phyloP scores from a whole-genome alignment of 768 basidiomycete species.

The Leccinum subgranulosum region DNA sequence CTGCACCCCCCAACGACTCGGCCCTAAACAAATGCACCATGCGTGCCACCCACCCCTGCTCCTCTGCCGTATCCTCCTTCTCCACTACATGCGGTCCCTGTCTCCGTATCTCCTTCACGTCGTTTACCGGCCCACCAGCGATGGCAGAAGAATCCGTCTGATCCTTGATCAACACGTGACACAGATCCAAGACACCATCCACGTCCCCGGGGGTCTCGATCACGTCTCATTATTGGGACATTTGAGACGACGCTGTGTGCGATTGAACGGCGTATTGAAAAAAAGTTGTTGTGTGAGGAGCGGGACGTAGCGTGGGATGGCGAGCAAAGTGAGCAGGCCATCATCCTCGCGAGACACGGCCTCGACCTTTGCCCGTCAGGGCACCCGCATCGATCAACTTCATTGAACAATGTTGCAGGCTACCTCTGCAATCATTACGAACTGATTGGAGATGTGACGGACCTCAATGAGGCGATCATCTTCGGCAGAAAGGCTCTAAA shows the following conservation, averaged over 20 bases:
- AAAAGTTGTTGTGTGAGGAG: conserved; percentile 88
- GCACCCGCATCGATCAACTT: too few relatives aligned
- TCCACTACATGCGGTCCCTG: conserved; percentile 25
- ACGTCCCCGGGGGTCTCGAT: conserved; percentile 95
- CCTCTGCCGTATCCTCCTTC: conserved; percentile 91
- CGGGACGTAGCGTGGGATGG: conserved; percentile 85
- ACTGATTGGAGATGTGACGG: too few relatives aligned
- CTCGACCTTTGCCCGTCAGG: too few relatives aligned
- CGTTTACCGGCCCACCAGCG: conserved; percentile 2
- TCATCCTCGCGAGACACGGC: too few relatives aligned
- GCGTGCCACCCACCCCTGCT: conserved; percentile 97
- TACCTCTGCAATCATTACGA: too few relatives aligned
- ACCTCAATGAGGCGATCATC: too few relatives aligned
- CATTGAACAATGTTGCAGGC: too few relatives aligned
- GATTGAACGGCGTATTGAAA: conserved; percentile 84
- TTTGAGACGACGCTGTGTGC: conserved; percentile 94
- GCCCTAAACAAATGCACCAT: conserved; percentile 96
- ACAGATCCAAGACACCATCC: conserved; percentile 85
- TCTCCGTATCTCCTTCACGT: too few relatives aligned
- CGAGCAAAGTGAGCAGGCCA: conserved; percentile 75
- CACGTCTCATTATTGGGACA: conserved; percentile 94
- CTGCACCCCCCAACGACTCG: conserved; percentile 81
- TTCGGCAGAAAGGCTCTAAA: too few relatives aligned
- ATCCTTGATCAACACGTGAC: conserved; percentile 90
- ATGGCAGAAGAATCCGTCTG: conserved; percentile 50